A percentile compares a stretch with the other conserved stretches of the same genome.
Conservation (phyloP, 768 basidiomycete species). For the Mycena olivaceomarginata region DNA sequence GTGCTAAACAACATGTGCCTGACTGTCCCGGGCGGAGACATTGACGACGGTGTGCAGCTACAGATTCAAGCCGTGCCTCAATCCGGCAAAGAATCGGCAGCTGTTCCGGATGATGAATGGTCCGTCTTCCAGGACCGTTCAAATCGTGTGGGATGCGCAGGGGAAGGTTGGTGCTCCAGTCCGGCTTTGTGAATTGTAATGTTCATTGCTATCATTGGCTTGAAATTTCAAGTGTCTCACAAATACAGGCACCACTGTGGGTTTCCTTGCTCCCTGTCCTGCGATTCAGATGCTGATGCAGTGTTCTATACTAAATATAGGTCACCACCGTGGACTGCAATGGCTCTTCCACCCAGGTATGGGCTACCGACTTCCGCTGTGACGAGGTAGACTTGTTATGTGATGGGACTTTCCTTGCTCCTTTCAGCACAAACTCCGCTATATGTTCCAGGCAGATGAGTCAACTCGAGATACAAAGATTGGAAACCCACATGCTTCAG, state of each 20-base stretch:
- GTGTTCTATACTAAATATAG: neutral
- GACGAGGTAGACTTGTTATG: neutral
- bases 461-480: no score
- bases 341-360: slow-evolving; percentile 1
- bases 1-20: neutral
- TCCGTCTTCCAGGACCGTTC: neutral
- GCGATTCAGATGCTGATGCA: neutral
- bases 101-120: neutral
- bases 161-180: neutral
- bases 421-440: no score
- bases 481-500: no score
- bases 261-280: neutral
- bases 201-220: neutral
- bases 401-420: no score
- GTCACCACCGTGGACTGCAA: slow-evolving; percentile 2
- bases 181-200: neutral
- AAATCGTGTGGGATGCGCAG: neutral
- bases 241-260: no score
- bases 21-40: neutral
- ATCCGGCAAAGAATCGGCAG: neutral
- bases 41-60: neutral
- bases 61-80: neutral
- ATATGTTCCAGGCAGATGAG: no score
- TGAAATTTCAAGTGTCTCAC: no score
- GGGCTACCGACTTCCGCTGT: neutral